Base-by-base conservation (phyloP, 2,329 filamentous ascomycete genomes). In the Thielaviopsis punctulata region DNA sequence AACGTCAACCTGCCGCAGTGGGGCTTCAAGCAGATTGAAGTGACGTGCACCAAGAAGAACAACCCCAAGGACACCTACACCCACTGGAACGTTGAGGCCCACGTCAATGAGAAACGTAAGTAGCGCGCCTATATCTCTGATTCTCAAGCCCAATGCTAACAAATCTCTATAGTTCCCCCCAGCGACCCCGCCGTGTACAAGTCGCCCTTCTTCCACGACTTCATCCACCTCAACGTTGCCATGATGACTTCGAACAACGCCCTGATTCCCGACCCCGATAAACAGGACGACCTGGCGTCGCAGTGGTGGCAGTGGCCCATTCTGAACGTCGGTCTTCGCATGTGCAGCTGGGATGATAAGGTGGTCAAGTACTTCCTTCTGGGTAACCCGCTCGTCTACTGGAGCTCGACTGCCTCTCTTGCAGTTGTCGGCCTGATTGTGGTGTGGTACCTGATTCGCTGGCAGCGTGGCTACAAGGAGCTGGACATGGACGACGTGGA, bases 221-320 rank as follows among this genome's bases (percentile, higher is more conserved):
- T 98, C 62, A 82, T 98, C 57, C 92, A 98, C 66, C 73, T 96
- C 56, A 98, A 98, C 65, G 92, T 98, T 56, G 92, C 92, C 57
- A 98, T 98, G 92, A 95, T 96, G 90, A 98, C 92, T 3, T 96
- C 92, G 39, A 98, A 98, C 76, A 98, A 98, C 63, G 92, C 92
- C 22, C 79, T 98, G 45, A 87, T 98, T 19, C 92, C 92, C 3
- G 92, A 98, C 62, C 90, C 92, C 4, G 92, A 98, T 66, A 98
- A 98, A 77, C 92, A 98, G 67, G 92, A 98, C 62, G 92, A 98
- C 62, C 79, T 98, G 47, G 92, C 92, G 27, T 98, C 92, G 13
- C 75, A 88, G 59, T 95, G 89, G 73, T 98, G 92, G 92, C 89
- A 98, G 69, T 98, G 92, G 92, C 92, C 92, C 19, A 79, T 98